Base-by-base conservation (phyloP, 2,329 filamentous ascomycete genomes). In the Immersiporthe knoxdaviesiana region DNA sequence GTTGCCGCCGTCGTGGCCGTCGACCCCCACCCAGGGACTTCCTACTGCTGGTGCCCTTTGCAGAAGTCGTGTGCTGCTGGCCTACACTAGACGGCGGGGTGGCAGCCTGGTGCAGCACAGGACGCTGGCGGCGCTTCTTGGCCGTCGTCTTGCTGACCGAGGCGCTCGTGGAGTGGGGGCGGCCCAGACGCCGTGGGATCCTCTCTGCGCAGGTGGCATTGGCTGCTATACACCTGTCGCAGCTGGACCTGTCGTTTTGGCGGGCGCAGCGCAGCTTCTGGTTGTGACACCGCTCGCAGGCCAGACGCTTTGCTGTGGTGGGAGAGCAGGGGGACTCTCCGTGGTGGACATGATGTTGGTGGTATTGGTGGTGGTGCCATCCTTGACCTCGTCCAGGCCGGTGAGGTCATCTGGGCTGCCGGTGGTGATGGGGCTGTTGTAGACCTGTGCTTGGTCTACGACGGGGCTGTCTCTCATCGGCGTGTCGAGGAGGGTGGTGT, bases 231-330 rank as follows among this genome's bases (percentile, higher is more conserved):
- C 61, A 63, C 41, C 61, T 50, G 41, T 63, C 61, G 61, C 61
- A 63, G 61, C 61, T 50, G 39, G 10, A 12, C 61, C 47, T 63
- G 61, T 47, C 61, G 12, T 63, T 41, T 27, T 63, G 61, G 18
- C 61, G 61, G 21, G 41, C 39, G 27, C 61, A 63, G 39, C 61
- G 61, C 61, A 63, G 61, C 18, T 63, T 63, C 41, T 63, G 61
- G 61, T 63, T 63, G 11, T 63, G 61, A 39, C 61, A 63, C 5
- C 61, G 61, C 61, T 63, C 61, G 24, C 61, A 63, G 24, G 61
- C 61, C 8, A 63, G 61, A 24, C 61, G 61, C 41, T 63, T 63
- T 3, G 41, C 39, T 30, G 37, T n/a, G 14, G 59, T 27, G 21
- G 61, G 61, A 12, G 61, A 63, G 3, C 35, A 1, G 61, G 39